phyloP scores from a whole-genome alignment of 2,329 filamentous ascomycete species.

The Nemania sp. region DNA sequence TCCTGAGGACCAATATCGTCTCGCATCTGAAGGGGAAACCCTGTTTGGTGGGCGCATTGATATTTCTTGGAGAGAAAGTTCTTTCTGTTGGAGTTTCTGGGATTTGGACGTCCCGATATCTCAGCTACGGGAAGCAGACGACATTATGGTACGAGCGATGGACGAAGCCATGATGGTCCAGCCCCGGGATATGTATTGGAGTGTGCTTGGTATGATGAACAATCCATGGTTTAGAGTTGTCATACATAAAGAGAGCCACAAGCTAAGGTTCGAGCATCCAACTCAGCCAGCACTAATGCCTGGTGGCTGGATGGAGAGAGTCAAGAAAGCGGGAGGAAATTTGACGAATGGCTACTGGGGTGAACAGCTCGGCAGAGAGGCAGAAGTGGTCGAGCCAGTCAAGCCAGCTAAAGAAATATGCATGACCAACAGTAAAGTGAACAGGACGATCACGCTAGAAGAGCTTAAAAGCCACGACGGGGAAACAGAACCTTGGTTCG shows the following conservation, averaged over 20 bases:
- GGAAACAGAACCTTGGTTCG: constrained; percentile 82
- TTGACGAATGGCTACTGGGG: constrained; percentile 88
- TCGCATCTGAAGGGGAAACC: constrained; percentile 66
- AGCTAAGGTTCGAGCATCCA: constrained; percentile 85
- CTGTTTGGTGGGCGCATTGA: constrained; percentile 83
- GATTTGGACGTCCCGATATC: constrained; percentile 73
- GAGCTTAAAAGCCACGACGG: constrained; percentile 77
- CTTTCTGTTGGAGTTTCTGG: constrained; percentile 96
- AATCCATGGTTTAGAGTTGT: constrained; percentile 91
- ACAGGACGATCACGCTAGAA: constrained; percentile 73
- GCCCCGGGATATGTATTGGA: constrained; percentile 96
- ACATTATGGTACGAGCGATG: constrained; percentile 87
- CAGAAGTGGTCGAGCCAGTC: constrained; percentile 56
- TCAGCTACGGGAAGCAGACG: constrained; percentile 72
- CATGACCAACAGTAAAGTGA: constrained; percentile 78
- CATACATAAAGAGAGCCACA: constrained; percentile 74
- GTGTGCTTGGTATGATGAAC: constrained; percentile 96
- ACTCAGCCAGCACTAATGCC: constrained; percentile 82
- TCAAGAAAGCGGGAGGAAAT: constrained; percentile 85
- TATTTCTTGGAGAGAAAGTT: constrained; percentile 82
- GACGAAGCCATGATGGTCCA: constrained; percentile 89
- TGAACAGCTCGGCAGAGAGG: constrained; percentile 71
- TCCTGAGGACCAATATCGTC: constrained; percentile 85
- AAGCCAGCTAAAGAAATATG: constrained; percentile 74
- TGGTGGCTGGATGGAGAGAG: constrained; percentile 93